A percentile compares a stretch with the other conserved stretches of the same genome.
Conservation (phyloP, 1,284 basidiomycete species). For the Lentinus polychrous region DNA sequence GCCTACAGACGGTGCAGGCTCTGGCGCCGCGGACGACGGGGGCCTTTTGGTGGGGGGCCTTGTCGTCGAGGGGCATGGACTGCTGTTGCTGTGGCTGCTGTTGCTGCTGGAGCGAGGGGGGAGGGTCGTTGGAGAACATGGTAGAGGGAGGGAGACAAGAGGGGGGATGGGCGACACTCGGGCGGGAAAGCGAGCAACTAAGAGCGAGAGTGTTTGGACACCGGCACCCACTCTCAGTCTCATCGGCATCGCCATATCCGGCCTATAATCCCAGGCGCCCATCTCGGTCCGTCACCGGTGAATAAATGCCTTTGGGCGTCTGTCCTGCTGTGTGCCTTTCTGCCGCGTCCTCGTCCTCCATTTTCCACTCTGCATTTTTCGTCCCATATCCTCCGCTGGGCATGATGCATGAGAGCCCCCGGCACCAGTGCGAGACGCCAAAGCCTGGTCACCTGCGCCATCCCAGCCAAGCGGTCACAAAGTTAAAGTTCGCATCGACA, state of each 20-base stretch:
- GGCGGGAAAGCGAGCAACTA: neutral
- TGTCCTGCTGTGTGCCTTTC: too few species aligned
- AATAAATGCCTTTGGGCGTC: neutral
- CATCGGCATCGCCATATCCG: neutral
- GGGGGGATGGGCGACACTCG: neutral
- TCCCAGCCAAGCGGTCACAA: too few species aligned
- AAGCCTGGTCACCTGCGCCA: too few species aligned
- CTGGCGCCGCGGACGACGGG: slow-evolving; percentile 67
- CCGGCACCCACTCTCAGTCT: neutral
- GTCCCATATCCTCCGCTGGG: too few species aligned
- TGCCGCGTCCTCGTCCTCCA: too few species aligned
- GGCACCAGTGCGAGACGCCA: too few species aligned
- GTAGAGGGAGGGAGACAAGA: neutral
- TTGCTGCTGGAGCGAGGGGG: neutral
- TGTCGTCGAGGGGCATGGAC: neutral
- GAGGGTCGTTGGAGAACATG: neutral
- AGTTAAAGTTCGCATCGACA: too few species aligned
- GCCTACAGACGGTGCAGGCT: slow-evolving; percentile 75
- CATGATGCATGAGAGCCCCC: too few species aligned
- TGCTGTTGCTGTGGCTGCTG: neutral
- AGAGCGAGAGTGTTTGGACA: neutral
- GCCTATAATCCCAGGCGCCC: neutral
- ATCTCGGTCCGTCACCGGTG: slow-evolving; percentile 1
- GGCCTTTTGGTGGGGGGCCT: slow-evolving; percentile 25
- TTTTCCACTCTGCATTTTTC: too few species aligned